Conservation (phyloP, 495 filamentous ascomycete species). For the Penicilliopsis zonata region DNA sequence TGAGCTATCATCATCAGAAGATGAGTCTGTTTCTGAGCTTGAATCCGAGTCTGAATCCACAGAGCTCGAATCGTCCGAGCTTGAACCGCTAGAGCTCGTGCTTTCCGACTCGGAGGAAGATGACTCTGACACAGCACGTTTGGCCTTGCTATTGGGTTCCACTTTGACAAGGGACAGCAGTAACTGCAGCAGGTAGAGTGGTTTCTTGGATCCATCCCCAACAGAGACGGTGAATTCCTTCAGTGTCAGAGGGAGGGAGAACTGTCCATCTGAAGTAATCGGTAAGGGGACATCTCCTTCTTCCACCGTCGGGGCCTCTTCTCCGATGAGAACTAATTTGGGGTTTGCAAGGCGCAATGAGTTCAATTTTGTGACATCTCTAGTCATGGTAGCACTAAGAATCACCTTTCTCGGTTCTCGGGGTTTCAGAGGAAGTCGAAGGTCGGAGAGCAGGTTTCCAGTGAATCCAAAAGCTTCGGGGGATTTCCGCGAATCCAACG, state of each 20-base stretch:
- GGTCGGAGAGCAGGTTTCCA: slow-evolving; percentile 22
- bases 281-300: slow-evolving; percentile 14
- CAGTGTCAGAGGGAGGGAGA: slow-evolving; percentile 57
- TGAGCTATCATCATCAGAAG: slow-evolving; percentile 9
- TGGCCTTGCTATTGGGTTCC: slow-evolving; percentile 5
- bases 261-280: slow-evolving; percentile 17
- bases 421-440: slow-evolving; percentile 23
- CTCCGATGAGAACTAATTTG: slow-evolving; percentile 59
- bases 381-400: slow-evolving; percentile 88
- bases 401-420: slow-evolving; percentile 56
- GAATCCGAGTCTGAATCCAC: slow-evolving; percentile 18
- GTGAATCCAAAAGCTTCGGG: slow-evolving; percentile 38
- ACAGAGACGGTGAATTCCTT: slow-evolving; percentile 65
- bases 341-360: slow-evolving; percentile 62
- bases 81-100: slow-evolving; percentile 2
- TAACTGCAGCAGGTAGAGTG: slow-evolving; percentile 56
- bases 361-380: slow-evolving; percentile 69
- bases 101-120: slow-evolving; percentile 1
- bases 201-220: slow-evolving; percentile 65
- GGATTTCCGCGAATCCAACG: slow-evolving; percentile 38
- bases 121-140: background rate
- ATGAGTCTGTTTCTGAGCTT: slow-evolving; percentile 10
- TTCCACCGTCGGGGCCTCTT: slow-evolving; percentile 27
- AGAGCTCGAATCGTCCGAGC: slow-evolving; percentile 8
- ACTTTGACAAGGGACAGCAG: slow-evolving; percentile 25